These are phyloP conservation scores for Leptomonas pyrrhocoris DNA, from an alignment of 208 protist species.

Conservation along the genomic window DNA sequence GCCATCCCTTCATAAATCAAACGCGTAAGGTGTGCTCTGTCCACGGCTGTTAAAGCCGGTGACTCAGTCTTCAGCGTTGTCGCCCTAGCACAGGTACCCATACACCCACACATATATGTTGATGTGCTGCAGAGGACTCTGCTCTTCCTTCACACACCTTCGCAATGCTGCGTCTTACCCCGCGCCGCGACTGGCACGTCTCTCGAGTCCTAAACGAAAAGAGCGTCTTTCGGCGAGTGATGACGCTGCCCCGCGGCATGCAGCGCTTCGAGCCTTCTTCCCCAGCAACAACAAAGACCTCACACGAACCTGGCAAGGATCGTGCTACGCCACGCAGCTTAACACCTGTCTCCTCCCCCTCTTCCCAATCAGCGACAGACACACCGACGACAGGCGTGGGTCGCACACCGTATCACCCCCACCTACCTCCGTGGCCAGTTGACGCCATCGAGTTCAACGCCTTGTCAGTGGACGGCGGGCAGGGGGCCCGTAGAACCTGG, in stretches of 20 bases:
- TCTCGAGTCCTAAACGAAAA: background rate
- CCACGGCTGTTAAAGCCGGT: too few relatives aligned
- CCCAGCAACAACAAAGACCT: background rate
- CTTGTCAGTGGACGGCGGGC: constrained; percentile 43
- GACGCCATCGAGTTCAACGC: constrained; percentile 80
- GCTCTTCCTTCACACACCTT: too few relatives aligned
- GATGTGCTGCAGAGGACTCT: too few relatives aligned
- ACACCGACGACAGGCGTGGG: background rate
- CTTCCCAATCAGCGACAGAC: background rate
- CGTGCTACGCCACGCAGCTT: background rate
- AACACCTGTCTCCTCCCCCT: background rate
- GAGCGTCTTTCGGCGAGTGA: background rate
- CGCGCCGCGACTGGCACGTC: background rate
- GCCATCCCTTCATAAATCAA: too few relatives aligned
- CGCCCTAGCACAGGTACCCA: too few relatives aligned
- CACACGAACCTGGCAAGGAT: background rate
- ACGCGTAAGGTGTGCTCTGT: too few relatives aligned
- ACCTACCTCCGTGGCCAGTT: constrained; percentile 66
- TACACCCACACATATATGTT: too few relatives aligned
- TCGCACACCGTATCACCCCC: background rate
- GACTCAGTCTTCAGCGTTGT: too few relatives aligned
- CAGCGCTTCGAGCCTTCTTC: constrained; percentile 7
- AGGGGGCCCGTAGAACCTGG: constrained; percentile 42
- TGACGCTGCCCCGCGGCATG: constrained; percentile 28
- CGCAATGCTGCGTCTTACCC: background rate